Percentiles rank a stretch among this genome's conserved stretches.
Conservation (phyloP, 768 basidiomycete species). For the Hericium rajendrae region DNA sequence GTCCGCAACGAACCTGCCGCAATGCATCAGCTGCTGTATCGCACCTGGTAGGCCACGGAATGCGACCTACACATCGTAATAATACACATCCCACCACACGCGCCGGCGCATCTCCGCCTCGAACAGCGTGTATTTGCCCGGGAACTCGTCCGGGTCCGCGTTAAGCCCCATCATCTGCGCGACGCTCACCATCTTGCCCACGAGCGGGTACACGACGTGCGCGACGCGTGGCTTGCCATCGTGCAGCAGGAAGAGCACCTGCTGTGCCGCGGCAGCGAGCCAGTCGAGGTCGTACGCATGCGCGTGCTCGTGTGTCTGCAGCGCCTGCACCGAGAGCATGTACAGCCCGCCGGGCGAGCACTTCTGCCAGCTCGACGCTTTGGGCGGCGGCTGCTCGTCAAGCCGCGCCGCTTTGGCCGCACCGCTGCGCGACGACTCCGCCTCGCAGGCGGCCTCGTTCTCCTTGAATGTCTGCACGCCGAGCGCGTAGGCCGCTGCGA, state of each 20-base stretch:
- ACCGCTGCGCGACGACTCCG: conserved; percentile 1
- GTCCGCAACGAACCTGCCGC: conserved; percentile 57
- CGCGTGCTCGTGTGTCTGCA: conserved; percentile 34
- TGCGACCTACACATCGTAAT: conserved; percentile 60
- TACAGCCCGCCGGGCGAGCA: conserved; percentile 29
- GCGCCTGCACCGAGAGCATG: conserved; percentile 39
- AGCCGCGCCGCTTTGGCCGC: conserved; percentile 9
- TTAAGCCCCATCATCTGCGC: conserved; percentile 57
- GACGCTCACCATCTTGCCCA: conserved; percentile 60
- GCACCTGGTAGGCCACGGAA: background rate
- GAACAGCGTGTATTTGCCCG: conserved; percentile 36
- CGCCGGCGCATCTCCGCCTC: conserved; percentile 44
- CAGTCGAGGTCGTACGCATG: conserved; percentile 44
- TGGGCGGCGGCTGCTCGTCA: conserved; percentile 5
- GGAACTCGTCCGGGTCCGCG: conserved; percentile 46
- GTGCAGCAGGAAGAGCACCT: conserved; percentile 44
- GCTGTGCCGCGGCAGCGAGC: conserved; percentile 48
- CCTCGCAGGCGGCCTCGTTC: conserved; percentile 8
- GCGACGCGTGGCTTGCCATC: conserved; percentile 36
- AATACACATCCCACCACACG: conserved; percentile 75
- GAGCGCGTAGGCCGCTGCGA: conserved; percentile 12
- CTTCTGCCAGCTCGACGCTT: conserved; percentile 14
- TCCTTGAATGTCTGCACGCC: conserved; percentile 11
- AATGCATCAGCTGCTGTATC: background rate
- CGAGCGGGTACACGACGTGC: conserved; percentile 33